phyloP scores from a whole-genome alignment of 768 basidiomycete species.

The Lactifluus echinatus region DNA sequence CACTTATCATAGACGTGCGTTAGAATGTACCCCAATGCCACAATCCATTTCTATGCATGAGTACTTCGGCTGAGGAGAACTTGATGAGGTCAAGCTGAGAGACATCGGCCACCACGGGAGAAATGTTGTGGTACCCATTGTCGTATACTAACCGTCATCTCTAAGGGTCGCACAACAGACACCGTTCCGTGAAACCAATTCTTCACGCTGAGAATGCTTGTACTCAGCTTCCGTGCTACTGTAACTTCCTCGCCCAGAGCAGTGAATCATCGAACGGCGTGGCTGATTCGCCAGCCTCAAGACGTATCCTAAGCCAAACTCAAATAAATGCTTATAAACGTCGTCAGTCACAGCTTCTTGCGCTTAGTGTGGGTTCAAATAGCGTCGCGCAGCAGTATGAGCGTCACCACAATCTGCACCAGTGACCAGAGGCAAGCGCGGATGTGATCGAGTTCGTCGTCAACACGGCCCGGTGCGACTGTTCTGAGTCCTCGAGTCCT shows the following conservation, averaged over 20 bases:
- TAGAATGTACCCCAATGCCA: constrained; percentile 67
- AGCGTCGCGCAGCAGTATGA: constrained; percentile 54
- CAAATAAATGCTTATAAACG: constrained; percentile 84
- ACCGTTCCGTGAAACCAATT: constrained; percentile 85
- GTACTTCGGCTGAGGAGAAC: constrained; percentile 83
- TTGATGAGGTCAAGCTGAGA: constrained; percentile 71
- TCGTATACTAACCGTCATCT: no score
- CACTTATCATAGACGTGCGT: constrained; percentile 61
- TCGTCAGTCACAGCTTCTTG: constrained; percentile 77
- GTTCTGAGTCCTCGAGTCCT: constrained; percentile 57
- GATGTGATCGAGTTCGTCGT: constrained; percentile 50
- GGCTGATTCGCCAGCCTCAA: constrained; percentile 45
- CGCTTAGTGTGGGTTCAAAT: constrained; percentile 67
- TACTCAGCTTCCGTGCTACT: constrained; percentile 83
- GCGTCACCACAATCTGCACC: constrained; percentile 26
- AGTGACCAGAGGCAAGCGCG: constrained; percentile 32
- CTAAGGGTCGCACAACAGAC: no score
- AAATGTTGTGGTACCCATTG: no score
- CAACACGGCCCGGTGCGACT: constrained; percentile 65
- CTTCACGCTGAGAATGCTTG: constrained; percentile 82
- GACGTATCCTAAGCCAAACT: constrained; percentile 56
- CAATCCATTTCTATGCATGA: constrained; percentile 59
- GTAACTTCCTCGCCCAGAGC: constrained; percentile 65
- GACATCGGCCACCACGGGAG: constrained; percentile 43
- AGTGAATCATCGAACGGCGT: constrained; percentile 69